Evolutionary conservation across 1,139 yeast species (phyloP).

Genomic region (Citeromyces siamensis): DNA sequence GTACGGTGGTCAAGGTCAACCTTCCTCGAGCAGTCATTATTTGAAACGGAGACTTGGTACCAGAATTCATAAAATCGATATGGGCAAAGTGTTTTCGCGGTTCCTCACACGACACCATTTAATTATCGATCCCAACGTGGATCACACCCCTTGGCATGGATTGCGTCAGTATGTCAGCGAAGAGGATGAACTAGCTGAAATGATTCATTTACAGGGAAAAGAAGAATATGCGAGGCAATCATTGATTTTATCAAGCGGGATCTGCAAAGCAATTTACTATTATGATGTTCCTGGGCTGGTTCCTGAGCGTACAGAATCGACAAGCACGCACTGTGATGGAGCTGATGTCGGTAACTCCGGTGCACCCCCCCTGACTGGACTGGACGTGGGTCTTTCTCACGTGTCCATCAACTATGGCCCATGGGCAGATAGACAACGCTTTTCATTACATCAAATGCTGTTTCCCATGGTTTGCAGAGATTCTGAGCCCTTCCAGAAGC

Average conservation of each 20-base stretch:
- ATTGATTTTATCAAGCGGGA: conserved; percentile 54
- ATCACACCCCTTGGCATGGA: conserved; percentile 26
- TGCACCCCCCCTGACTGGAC: conserved; percentile 53
- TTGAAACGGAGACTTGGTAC: neutral
- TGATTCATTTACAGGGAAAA: conserved; percentile 14
- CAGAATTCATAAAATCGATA: neutral
- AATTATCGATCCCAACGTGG: neutral
- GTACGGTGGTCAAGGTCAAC: neutral
- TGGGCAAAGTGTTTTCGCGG: neutral
- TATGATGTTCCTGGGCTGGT: conserved; percentile 64
- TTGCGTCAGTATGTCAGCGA: conserved; percentile 28
- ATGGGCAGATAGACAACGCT: conserved; percentile 86
- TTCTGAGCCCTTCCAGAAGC: conserved; percentile 28
- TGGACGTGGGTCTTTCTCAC: conserved; percentile 43
- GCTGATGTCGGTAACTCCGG: conserved; percentile 40
- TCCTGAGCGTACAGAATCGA: conserved; percentile 22
- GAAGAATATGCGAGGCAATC: conserved; percentile 80
- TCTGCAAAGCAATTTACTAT: conserved; percentile 41
- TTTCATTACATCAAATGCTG: conserved; percentile 49
- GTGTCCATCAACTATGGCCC: conserved; percentile 84
- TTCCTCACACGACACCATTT: neutral
- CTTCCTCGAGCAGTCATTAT: neutral
- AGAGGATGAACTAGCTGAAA: conserved; percentile 13
- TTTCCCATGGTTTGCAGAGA: conserved; percentile 62
- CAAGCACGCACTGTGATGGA: conserved; percentile 20